A percentile compares a stretch with the other conserved stretches of the same genome.
phyloP scores from a whole-genome alignment of 352 stramenopile genomes.

The Phytophthora cajani region DNA sequence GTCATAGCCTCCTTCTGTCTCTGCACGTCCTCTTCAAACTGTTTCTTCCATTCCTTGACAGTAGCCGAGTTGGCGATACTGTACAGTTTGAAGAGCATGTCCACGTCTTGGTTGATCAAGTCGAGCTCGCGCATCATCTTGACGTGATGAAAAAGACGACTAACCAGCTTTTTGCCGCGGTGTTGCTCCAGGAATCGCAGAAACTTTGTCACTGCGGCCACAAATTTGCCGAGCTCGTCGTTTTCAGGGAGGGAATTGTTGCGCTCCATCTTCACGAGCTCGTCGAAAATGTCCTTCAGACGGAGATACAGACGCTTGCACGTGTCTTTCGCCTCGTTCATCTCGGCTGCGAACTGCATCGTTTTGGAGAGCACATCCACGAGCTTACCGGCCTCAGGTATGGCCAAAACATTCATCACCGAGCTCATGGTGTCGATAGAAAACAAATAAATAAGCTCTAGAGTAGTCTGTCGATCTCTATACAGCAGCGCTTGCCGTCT shows the following conservation, averaged over 20 bases:
- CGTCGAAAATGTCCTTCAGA: slow-evolving; percentile 8
- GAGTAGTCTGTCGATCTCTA: too few species aligned
- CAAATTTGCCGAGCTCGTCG: slow-evolving; percentile 13
- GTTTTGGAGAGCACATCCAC: background rate
- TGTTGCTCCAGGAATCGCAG: slow-evolving; percentile 7
- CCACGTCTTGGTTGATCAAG: slow-evolving; percentile 29
- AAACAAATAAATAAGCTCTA: background rate
- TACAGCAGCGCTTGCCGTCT: too few species aligned
- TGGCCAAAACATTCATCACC: background rate
- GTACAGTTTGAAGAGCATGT: slow-evolving; percentile 20
- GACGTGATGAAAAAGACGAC: background rate
- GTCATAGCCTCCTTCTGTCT: background rate
- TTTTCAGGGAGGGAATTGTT: slow-evolving; percentile 4
- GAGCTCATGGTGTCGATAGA: background rate
- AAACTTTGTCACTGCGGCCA: background rate
- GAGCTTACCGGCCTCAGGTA: background rate
- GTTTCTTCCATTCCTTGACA: slow-evolving; percentile 21
- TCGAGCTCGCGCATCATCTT: slow-evolving; percentile 17
- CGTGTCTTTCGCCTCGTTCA: slow-evolving; percentile 21
- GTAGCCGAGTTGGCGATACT: background rate
- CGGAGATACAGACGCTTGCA: slow-evolving; percentile 5
- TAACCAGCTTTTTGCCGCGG: background rate
- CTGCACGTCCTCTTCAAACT: background rate
- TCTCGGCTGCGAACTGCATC: background rate
- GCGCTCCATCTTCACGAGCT: slow-evolving; percentile 14